Conservation (phyloP, 441 rosid genomes). For the Erodium trifolium region DNA sequence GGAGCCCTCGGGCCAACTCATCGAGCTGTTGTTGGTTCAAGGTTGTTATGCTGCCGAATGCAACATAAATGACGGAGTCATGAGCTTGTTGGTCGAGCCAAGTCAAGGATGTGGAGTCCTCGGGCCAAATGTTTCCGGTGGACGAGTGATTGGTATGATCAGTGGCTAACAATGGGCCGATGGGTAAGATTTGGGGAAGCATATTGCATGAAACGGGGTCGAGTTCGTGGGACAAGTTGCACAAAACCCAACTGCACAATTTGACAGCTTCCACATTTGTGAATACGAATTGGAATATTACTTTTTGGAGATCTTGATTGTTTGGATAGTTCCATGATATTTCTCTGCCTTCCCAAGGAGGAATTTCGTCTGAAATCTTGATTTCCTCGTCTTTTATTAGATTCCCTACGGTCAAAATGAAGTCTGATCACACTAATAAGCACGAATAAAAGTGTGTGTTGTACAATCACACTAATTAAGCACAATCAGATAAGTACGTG, state of each 20-base stretch:
- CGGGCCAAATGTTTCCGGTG: slow-evolving; percentile 20
- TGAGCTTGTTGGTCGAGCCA: slow-evolving; percentile 28
- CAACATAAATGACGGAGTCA: slow-evolving; percentile 25
- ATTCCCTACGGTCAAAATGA: too few relatives aligned
- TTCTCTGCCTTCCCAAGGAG: too few relatives aligned
- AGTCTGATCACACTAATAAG: too few relatives aligned
- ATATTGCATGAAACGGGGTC: slow-evolving; percentile 6
- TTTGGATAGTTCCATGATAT: too few relatives aligned
- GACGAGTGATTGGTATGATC: neutral
- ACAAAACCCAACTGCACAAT: slow-evolving; percentile 8
- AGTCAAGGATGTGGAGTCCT: slow-evolving; percentile 25
- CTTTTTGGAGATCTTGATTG: neutral
- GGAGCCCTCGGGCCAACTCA: slow-evolving; percentile 25
- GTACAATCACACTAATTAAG: too few relatives aligned
- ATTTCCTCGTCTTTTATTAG: too few relatives aligned
- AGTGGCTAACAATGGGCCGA: slow-evolving; percentile 20
- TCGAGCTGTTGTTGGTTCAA: slow-evolving; percentile 25
- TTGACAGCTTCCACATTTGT: neutral
- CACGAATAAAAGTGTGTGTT: too few relatives aligned
- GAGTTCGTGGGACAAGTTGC: slow-evolving; percentile 20
- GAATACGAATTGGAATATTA: neutral
- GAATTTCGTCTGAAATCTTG: too few relatives aligned
- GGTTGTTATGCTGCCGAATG: slow-evolving; percentile 27
- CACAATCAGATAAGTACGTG: too few relatives aligned
- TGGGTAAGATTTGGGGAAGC: slow-evolving; percentile 19